Conservation (phyloP, 2,329 filamentous ascomycete genomes). For the Nemania abortiva region DNA sequence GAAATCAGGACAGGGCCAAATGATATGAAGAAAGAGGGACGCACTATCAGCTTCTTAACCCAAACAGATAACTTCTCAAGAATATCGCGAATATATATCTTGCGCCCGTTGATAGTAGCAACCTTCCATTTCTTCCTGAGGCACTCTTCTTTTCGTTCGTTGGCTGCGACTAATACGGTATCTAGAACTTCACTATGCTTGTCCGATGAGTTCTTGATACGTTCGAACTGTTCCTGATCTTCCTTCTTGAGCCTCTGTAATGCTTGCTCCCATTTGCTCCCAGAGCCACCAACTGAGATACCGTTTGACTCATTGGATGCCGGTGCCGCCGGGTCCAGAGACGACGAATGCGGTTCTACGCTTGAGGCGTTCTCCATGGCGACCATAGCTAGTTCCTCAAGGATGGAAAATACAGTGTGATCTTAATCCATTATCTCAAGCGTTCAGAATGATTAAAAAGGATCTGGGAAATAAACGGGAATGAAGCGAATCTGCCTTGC, state of each 20-base stretch:
- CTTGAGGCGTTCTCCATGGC: neutral
- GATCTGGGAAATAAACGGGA: too few species aligned
- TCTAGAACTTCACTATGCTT: neutral
- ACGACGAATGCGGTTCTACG: neutral
- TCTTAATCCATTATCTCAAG: neutral
- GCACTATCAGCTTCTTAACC: conserved; percentile 16
- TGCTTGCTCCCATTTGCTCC: conserved; percentile 22
- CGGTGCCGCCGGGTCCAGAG: neutral
- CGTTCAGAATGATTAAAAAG: too few species aligned
- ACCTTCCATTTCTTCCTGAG: conserved; percentile 2
- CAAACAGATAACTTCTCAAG: conserved; percentile 11
- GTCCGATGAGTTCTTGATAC: neutral
- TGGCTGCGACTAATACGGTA: neutral
- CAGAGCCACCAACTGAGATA: too few species aligned
- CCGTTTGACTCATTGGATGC: neutral
- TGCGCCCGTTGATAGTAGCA: neutral
- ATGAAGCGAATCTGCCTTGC: too few species aligned
- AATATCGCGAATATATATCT: conserved; percentile 14
- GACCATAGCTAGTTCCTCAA: neutral
- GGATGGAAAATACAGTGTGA: neutral
- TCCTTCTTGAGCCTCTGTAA: conserved; percentile 3
- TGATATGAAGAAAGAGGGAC: neutral
- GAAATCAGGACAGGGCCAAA: neutral
- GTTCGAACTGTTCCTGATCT: neutral
- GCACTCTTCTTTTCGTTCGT: conserved; percentile 12